These are phyloP conservation scores for Bromus sterilis DNA, from an alignment of 176 grass and related monocot species.

Conservation along the genomic window DNA sequence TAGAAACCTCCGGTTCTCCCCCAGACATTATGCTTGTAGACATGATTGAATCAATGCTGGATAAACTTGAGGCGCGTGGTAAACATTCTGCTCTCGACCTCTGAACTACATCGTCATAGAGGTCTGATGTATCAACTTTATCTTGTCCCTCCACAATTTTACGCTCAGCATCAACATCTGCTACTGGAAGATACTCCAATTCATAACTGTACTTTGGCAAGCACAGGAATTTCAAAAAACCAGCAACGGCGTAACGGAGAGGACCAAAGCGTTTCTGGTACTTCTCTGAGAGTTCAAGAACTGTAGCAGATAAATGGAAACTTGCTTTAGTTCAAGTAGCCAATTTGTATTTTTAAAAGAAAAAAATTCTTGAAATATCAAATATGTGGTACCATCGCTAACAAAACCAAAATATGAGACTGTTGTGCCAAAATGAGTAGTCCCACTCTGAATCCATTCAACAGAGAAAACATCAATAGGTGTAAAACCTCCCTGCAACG, in stretches of 20 bases:
- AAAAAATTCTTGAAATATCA: neutral
- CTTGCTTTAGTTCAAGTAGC: slow-evolving; percentile 27
- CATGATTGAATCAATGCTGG: slow-evolving; percentile 95
- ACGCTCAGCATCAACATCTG: slow-evolving; percentile 40
- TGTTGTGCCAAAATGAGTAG: slow-evolving; percentile 84
- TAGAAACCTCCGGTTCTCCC: slow-evolving; percentile 45
- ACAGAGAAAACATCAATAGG: slow-evolving; percentile 92
- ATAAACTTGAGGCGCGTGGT: slow-evolving; percentile 87
- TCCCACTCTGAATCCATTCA: slow-evolving; percentile 89
- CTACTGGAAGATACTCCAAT: slow-evolving; percentile 81
- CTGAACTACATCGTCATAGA: slow-evolving; percentile 65
- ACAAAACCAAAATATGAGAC: slow-evolving; percentile 98
- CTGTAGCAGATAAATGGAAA: slow-evolving; percentile 48
- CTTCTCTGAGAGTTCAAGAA: slow-evolving; percentile 91
- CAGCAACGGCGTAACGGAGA: slow-evolving; percentile 90
- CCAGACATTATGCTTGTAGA: slow-evolving; percentile 67
- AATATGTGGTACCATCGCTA: slow-evolving; percentile 74
- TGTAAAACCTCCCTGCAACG: slow-evolving; percentile 77
- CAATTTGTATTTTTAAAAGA: slow-evolving; percentile 17
- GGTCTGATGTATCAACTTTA: slow-evolving; percentile 49
- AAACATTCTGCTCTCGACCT: slow-evolving; percentile 81
- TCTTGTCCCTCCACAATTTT: slow-evolving; percentile 34
- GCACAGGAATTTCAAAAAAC: slow-evolving; percentile 94
- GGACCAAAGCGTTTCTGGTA: slow-evolving; percentile 96
- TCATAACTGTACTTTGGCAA: slow-evolving; percentile 95